A percentile compares a stretch with the other conserved stretches of the same genome.
These are phyloP conservation scores for Pleurotus djamor DNA, from an alignment of 768 basidiomycete species.

Conservation along the genomic window DNA sequence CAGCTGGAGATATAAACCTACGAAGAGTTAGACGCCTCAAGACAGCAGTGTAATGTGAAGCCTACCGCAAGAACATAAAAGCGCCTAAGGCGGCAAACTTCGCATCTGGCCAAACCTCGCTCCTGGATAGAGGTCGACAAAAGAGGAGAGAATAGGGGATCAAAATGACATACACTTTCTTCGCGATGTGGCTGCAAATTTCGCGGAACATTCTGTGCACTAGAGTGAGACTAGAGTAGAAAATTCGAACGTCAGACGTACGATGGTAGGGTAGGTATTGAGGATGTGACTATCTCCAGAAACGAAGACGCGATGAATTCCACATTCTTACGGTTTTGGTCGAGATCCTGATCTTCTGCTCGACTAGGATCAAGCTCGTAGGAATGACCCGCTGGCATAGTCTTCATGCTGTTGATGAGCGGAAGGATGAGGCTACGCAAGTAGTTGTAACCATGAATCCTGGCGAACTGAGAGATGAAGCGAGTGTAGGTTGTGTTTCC, in stretches of 20 bases:
- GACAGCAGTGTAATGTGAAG: not conserved
- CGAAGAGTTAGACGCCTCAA: not conserved
- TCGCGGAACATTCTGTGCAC: slow-evolving; percentile 76
- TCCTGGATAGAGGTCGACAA: slow-evolving; percentile 25
- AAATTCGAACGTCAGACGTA: slow-evolving; percentile 32
- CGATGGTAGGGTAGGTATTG: slow-evolving; percentile 71
- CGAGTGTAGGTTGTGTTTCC: slow-evolving; percentile 87
- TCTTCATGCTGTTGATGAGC: slow-evolving; percentile 70
- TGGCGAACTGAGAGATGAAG: slow-evolving; percentile 83
- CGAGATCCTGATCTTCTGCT: slow-evolving; percentile 55
- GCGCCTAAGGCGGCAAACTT: slow-evolving; percentile 85
- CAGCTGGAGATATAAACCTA: slow-evolving; percentile 90
- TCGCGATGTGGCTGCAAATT: slow-evolving; percentile 79
- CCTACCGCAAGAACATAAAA: slow-evolving; percentile 85
- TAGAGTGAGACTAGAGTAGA: slow-evolving; percentile 7
- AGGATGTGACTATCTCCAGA: slow-evolving; percentile 70
- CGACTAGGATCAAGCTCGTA: slow-evolving; percentile 78
- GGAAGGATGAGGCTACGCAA: slow-evolving; percentile 78
- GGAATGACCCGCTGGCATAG: slow-evolving; percentile 68
- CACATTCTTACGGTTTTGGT: slow-evolving; percentile 68
- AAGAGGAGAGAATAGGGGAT: not conserved
- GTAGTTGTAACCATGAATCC: slow-evolving; percentile 90
- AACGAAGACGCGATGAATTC: slow-evolving; percentile 75
- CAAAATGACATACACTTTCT: slow-evolving; percentile 59
- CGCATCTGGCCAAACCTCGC: slow-evolving; percentile 72